A percentile compares a stretch with the other conserved stretches of the same genome.
phyloP scores from a whole-genome alignment of 2,329 filamentous ascomycete genomes.

The Apiospora phragmitis region DNA sequence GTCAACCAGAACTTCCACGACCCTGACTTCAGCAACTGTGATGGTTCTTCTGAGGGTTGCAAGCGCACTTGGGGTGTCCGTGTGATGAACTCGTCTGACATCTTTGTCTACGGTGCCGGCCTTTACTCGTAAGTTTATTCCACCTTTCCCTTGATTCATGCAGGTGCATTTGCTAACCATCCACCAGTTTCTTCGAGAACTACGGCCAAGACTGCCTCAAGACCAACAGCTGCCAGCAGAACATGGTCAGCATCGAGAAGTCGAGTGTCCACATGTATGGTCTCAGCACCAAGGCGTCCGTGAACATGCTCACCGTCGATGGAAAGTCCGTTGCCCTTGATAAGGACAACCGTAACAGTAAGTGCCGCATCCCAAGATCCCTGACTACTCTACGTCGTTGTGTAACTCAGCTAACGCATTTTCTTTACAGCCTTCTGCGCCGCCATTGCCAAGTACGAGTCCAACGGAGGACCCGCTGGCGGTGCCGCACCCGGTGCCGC shows the following conservation, averaged over 20 bases:
- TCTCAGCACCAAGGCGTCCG: conserved; percentile 72
- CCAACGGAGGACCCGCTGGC: conserved; percentile 15
- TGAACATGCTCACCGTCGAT: conserved; percentile 71
- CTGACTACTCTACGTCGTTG: neutral
- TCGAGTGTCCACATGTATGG: conserved; percentile 65
- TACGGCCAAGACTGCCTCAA: conserved; percentile 71
- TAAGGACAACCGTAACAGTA: conserved; percentile 52
- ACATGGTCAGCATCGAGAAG: conserved; percentile 74
- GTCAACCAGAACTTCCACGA: conserved; percentile 60
- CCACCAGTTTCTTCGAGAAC: conserved; percentile 78
- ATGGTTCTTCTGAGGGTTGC: conserved; percentile 47
- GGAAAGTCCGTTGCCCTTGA: conserved; percentile 55
- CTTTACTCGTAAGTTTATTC: conserved; percentile 44
- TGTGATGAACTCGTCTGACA: conserved; percentile 64
- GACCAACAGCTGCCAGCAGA: conserved; percentile 70
- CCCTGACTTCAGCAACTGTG: conserved; percentile 67
- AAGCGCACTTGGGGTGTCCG: conserved; percentile 78
- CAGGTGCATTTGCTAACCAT: neutral
- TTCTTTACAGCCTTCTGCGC: conserved; percentile 52
- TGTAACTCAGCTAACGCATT: neutral
- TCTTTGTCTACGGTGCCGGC: conserved; percentile 72
- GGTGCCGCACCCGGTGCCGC: too few species aligned
- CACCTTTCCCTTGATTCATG: neutral
- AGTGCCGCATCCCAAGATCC: neutral
- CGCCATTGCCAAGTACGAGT: conserved; percentile 55